Evolutionary conservation across 805 yeast species (phyloP).

Genomic region (Komagataella mondaviorum): DNA sequence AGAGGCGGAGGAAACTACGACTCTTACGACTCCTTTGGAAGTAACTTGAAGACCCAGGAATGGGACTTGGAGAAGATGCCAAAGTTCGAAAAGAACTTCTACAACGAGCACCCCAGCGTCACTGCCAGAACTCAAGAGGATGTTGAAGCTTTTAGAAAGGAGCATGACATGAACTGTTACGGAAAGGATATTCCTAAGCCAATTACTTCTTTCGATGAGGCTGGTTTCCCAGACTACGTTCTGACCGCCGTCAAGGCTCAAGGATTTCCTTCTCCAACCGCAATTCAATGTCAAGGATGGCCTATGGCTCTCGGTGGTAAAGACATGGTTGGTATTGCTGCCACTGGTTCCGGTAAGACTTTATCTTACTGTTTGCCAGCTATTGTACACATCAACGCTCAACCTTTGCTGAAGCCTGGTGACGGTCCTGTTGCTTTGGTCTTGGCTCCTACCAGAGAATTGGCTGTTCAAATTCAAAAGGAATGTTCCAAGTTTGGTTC

Average conservation of each 20-base stretch:
- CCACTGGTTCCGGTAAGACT: constrained; percentile 99
- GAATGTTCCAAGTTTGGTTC: constrained; percentile 94
- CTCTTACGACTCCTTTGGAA: constrained; percentile 24
- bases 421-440: constrained; percentile 97
- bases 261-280: constrained; percentile 91
- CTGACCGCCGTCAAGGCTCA: constrained; percentile 77
- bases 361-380: constrained; percentile 94
- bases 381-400: constrained; percentile 96
- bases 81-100: constrained; percentile 89
- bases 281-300: constrained; percentile 99
- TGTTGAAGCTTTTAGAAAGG: constrained; percentile 61
- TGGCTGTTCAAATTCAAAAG: constrained; percentile 93
- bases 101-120: constrained; percentile 74
- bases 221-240: constrained; percentile 95
- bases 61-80: constrained; percentile 75
- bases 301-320: constrained; percentile 99
- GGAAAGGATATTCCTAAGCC: constrained; percentile 93
- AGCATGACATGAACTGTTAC: constrained; percentile 71
- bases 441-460: constrained; percentile 96
- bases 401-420: constrained; percentile 83
- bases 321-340: constrained; percentile 97
- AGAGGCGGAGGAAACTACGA: constrained; percentile 25
- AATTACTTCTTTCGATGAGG: constrained; percentile 84
- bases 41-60: constrained; percentile 53
- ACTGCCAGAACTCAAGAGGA: constrained; percentile 64